A percentile compares a stretch with the other conserved stretches of the same genome.
Conservation (phyloP, 2,329 filamentous ascomycete genomes). For the Aspergillus sp. region DNA sequence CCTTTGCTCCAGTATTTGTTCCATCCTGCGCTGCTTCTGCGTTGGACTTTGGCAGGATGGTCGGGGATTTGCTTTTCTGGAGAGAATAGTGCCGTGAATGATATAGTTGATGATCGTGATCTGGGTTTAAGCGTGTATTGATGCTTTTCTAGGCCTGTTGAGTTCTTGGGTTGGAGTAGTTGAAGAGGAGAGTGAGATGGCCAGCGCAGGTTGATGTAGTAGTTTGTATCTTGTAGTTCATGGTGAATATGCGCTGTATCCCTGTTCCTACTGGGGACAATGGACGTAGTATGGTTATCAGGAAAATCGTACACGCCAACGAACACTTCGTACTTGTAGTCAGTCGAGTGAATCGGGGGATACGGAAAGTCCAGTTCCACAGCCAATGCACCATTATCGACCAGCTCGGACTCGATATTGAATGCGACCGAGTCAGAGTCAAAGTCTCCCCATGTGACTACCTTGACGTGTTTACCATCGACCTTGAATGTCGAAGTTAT, state of each 20-base stretch:
- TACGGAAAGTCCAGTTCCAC: constrained; percentile 16
- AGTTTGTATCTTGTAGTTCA: constrained; percentile 13
- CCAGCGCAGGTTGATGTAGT: constrained; percentile 13
- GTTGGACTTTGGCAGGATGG: background rate
- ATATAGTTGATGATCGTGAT: background rate
- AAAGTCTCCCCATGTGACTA: constrained; percentile 14
- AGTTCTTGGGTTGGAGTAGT: background rate
- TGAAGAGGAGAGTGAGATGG: background rate
- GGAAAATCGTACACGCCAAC: constrained; percentile 14
- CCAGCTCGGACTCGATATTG: constrained; percentile 1
- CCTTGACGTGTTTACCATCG: constrained; percentile 3
- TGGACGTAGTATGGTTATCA: constrained; percentile 9
- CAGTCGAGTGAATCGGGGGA: constrained; percentile 14
- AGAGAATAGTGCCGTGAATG: constrained; percentile 13
- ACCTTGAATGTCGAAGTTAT: constrained; percentile 14
- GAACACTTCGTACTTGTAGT: constrained; percentile 18
- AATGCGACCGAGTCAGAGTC: constrained; percentile 10
- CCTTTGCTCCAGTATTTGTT: constrained; percentile 14
- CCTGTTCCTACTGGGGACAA: background rate
- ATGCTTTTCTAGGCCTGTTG: constrained; percentile 1
- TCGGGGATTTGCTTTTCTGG: background rate
- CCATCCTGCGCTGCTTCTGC: constrained; percentile 4
- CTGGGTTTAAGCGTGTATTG: constrained; percentile 4
- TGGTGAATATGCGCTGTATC: constrained; percentile 9
- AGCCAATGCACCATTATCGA: constrained; percentile 5